Base-by-base conservation (phyloP, 2,329 filamentous ascomycete genomes). In the Pseudogymnoascus sp. region DNA sequence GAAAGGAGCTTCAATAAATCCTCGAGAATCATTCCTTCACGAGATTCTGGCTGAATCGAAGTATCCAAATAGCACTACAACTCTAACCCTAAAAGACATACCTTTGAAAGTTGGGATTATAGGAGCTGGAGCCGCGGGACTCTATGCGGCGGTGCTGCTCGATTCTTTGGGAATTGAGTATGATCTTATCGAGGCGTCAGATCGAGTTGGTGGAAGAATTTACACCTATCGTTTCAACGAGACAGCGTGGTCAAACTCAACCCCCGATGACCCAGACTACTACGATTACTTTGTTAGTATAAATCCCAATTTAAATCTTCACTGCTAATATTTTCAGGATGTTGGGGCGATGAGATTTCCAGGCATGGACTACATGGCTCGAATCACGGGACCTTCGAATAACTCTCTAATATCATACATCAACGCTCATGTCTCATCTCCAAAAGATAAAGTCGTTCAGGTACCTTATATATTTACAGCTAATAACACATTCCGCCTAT, bases 311-410 rank as follows among this genome's bases (percentile, higher is more conserved):
- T 42, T 50, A 3, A 50, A 50, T 29, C 13, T 29, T 21, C 23
- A 26, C 15, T 50, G 23, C 44, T 50, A n/a, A 50, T 29, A 50
- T n/a, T 50, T 50, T 26, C 6, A 50, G 44, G 44, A 50, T 50
- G 66, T 78, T 35, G 76, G 76, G 0, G 76, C 76, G 4, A 78
- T 78, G 76, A 67, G 76, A 15, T 76, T 72, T 63, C 76, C 76
- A 0, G 38, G 74, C 4, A 76, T 70, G 31, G 46, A 65, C 4
- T 66, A 68, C 60, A 76, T 74, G 75, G 29, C 64, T 53, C 66
- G 63, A 56, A 67, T 60, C 13, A 70, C 69, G 29, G 31, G 68
- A 9, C 50, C 64, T 11, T 65, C 67, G 33, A 46, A 53, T 9
- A 53, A 59, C 1, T 65, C 53, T 44, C 60, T 61, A 23, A 37